phyloP scores from a whole-genome alignment of 305 asterid genomes.

The Solanum chacoense region DNA sequence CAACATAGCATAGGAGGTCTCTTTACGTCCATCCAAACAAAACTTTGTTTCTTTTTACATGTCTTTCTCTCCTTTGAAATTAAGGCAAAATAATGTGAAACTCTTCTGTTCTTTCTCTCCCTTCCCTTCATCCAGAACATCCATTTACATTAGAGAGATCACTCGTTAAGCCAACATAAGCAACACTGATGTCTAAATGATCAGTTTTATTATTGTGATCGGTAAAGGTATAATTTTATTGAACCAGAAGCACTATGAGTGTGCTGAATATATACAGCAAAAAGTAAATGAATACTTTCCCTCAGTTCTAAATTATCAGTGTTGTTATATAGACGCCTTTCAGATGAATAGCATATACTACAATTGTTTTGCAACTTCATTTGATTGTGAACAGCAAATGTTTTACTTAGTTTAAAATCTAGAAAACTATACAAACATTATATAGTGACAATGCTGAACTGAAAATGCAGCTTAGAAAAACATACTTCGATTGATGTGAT shows the following conservation, averaged over 20 bases:
- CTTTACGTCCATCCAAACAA: not conserved
- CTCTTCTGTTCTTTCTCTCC: not conserved
- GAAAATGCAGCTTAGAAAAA: conserved; percentile 1
- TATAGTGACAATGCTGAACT: not conserved
- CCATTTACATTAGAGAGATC: not conserved
- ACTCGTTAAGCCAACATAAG: not conserved
- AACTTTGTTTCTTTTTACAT: not conserved
- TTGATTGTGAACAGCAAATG: not conserved
- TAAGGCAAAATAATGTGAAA: not conserved
- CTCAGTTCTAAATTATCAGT: not conserved
- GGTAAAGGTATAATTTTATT: not conserved
- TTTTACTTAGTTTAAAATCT: not conserved
- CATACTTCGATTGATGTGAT: conserved; percentile 78
- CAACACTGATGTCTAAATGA: not conserved
- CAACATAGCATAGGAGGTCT: not conserved
- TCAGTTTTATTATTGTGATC: not conserved
- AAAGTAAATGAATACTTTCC: not conserved
- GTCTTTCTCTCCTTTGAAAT: not conserved
- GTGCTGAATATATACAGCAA: not conserved
- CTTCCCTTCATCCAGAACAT: not conserved
- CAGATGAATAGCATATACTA: not conserved
- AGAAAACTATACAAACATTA: not conserved
- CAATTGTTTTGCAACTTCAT: not conserved
- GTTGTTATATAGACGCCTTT: not conserved
- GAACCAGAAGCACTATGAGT: not conserved